Evolutionary conservation across 768 basidiomycete species (phyloP).

Genomic region (Lentinus tigrinus): DNA sequence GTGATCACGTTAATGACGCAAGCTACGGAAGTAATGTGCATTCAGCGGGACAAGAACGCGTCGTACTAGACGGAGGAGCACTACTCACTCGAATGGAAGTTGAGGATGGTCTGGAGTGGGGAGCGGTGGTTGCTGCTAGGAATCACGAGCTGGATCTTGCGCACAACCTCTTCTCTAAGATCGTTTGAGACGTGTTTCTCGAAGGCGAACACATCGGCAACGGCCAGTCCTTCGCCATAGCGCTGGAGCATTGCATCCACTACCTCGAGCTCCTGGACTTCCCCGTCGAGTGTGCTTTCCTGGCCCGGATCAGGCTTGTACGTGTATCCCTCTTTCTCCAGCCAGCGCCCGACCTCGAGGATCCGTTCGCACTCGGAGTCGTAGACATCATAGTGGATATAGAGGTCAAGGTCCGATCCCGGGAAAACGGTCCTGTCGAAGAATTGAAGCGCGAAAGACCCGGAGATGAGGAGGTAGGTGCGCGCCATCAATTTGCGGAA

Average conservation of each 20-base stretch:
- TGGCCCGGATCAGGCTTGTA: constrained; percentile 26
- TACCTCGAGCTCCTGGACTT: neutral
- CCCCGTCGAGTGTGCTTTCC: neutral
- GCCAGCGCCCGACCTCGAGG: constrained; percentile 32
- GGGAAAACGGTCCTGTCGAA: constrained; percentile 43
- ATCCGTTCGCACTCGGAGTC: constrained; percentile 5
- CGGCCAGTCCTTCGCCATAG: too few relatives aligned
- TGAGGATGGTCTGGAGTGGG: constrained; percentile 38
- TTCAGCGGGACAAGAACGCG: neutral
- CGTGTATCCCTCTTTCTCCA: constrained; percentile 33
- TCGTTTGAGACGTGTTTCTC: constrained; percentile 30
- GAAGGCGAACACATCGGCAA: too few relatives aligned
- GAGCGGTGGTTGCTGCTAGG: constrained; percentile 15
- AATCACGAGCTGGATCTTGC: constrained; percentile 43
- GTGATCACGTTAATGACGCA: constrained; percentile 46
- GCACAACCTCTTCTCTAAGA: neutral
- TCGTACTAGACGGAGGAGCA: neutral
- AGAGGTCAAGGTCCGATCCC: constrained; percentile 52
- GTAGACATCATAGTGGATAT: constrained; percentile 35
- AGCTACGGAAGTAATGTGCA: constrained; percentile 29
- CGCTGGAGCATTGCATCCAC: too few relatives aligned
- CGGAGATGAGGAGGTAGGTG: constrained; percentile 51
- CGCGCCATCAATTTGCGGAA: constrained; percentile 45
- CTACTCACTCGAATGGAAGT: constrained; percentile 47
- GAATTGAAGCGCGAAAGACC: constrained; percentile 53